These are phyloP conservation scores for Thozetella sp. DNA, from an alignment of 495 filamentous ascomycete genomes.

Conservation along the genomic window DNA sequence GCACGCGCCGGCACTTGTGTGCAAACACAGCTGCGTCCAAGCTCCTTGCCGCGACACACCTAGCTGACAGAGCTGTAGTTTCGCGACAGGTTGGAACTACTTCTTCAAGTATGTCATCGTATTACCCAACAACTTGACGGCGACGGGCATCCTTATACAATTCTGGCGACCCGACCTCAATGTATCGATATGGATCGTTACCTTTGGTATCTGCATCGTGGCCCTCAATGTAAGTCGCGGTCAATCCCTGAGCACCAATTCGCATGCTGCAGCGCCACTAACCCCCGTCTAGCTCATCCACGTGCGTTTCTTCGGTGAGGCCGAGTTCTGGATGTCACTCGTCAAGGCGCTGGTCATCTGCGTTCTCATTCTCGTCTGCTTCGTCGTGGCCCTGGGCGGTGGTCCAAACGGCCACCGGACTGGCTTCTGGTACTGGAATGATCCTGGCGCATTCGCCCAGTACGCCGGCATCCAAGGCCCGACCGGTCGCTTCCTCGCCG, in stretches of 20 bases:
- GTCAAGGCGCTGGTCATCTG: constrained; percentile 72
- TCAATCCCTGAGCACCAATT: background rate
- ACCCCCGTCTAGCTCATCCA: constrained; percentile 36
- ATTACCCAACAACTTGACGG: constrained; percentile 78
- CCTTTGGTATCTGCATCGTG: constrained; percentile 66
- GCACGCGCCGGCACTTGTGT: background rate
- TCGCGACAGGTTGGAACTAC: constrained; percentile 41
- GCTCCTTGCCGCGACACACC: no score
- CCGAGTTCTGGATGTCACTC: constrained; percentile 79
- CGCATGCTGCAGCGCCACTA: background rate
- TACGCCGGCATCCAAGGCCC: constrained; percentile 49
- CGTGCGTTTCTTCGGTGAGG: constrained; percentile 75
- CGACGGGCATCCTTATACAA: constrained; percentile 69
- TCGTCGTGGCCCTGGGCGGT: constrained; percentile 75
- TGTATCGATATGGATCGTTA: constrained; percentile 72
- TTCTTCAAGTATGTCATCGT: constrained; percentile 71
- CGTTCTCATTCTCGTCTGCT: constrained; percentile 64
- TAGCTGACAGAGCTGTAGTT: constrained; percentile 5
- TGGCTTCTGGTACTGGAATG: constrained; percentile 80
- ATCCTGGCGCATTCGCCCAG: constrained; percentile 71
- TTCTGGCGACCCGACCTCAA: constrained; percentile 72
- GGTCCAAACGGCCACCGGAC: constrained; percentile 68
- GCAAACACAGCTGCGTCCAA: constrained; percentile 12
- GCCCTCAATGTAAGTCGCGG: constrained; percentile 38
- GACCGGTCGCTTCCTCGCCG: constrained; percentile 65